Base-by-base conservation (phyloP, 371 early-diverging fungal genomes). In the Apophysomyces trapeziformis region DNA sequence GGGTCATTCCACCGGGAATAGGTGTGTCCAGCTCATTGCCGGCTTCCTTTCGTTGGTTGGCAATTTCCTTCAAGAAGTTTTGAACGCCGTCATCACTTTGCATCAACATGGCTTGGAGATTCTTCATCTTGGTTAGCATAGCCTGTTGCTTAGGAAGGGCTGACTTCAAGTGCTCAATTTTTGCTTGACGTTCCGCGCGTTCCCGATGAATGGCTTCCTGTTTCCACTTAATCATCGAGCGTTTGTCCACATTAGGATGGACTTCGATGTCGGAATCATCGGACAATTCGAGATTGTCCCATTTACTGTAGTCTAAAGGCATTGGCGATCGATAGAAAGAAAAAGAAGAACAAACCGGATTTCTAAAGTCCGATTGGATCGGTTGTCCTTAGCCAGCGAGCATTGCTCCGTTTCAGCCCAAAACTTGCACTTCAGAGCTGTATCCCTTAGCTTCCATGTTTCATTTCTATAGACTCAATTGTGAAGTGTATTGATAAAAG, bases 191-290 rank as follows among this genome's bases (percentile, higher is more conserved):
- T 67, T 90, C 92, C 9, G 92, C 91, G 26, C 98, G 93, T 72
- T 94, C 87, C 18, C 84, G 89, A 70, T 96, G 95, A 71, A 97
- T 92, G 63, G 95, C 90, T 60, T 92, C 88, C 78, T 95, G 96
- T 37, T 91, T 89, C 94, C 96, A 93, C 60, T 93, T 89, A 68
- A 98, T 90, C 87, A 96, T 94, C 18, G 96, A 94, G 36, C 89
- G 89, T 69, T 96, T 96, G 80, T 98, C 98, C 37, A 98, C 95
- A 67, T 98, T 97, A 26, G 98, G 98, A 81, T 96, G 96, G 36
- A 86, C 86, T 74, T 98, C 98, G 71, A 98, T 92, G 73, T 98
- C 98, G 39, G 95, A 95, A 80, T 98, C 98, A 79, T 98, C 98
- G 18, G 94, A 94, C 45, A 98, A 83, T 75, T 98, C 98, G 50